These are phyloP conservation scores for Pseudonitzschia delicatissima DNA, from an alignment of 108 stramenopile genomes.

Conservation along the genomic window DNA sequence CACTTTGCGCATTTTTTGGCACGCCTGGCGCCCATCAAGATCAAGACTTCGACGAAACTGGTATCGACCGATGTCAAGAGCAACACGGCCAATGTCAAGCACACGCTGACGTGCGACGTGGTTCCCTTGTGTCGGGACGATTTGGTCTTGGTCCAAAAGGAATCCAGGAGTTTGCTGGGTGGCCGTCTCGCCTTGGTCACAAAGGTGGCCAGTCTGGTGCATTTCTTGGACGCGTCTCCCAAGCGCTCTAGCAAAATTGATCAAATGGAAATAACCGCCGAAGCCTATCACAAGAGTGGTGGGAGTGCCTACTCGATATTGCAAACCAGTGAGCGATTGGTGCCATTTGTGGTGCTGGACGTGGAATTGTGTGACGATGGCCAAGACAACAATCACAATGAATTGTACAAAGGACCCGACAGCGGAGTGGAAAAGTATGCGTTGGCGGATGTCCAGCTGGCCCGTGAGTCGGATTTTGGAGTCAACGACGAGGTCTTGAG, in stretches of 20 bases:
- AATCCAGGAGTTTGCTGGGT: constrained; percentile 66
- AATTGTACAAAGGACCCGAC: constrained; percentile 35
- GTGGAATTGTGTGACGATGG: constrained; percentile 62
- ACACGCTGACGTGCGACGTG: constrained; percentile 92
- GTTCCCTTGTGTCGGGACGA: constrained; percentile 97
- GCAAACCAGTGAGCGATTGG: constrained; percentile 64
- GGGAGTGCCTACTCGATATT: constrained; percentile 52
- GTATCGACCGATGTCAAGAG: constrained; percentile 88
- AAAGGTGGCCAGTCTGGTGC: constrained; percentile 62
- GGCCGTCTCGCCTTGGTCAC: constrained; percentile 72
- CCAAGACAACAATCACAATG: constrained; percentile 9
- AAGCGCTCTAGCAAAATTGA: constrained; percentile 35
- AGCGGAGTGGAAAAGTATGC: constrained; percentile 55
- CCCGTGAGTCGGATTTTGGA: constrained; percentile 90
- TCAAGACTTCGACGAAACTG: constrained; percentile 87
- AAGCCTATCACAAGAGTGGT: constrained; percentile 66
- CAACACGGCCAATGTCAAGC: constrained; percentile 92
- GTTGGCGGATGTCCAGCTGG: constrained; percentile 93
- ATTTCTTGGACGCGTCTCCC: constrained; percentile 74
- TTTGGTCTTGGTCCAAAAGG: constrained; percentile 82
- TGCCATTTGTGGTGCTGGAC: constrained; percentile 91
- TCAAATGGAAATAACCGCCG: constrained; percentile 25
- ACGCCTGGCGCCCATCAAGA: constrained; percentile 78
- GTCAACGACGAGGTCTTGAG: constrained; percentile 81
- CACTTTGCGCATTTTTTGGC: constrained; percentile 85